phyloP scores from a whole-genome alignment of 106 monocot genomes.

The Dendrobium chrysotoxum region DNA sequence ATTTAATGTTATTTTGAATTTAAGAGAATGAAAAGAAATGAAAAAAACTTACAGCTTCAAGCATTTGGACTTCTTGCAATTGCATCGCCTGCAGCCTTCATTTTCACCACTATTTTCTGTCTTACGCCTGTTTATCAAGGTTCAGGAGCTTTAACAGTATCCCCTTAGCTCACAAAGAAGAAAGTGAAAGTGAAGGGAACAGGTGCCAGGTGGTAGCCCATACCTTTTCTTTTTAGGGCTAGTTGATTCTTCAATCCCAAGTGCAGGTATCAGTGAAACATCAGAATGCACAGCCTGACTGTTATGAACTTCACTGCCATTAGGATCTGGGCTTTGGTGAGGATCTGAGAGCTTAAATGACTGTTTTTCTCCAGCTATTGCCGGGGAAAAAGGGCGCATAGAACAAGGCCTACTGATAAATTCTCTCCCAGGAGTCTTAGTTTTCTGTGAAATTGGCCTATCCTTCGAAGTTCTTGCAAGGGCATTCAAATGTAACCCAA shows the following conservation, averaged over 20 bases:
- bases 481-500: constrained; percentile 93
- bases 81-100: constrained; percentile 81
- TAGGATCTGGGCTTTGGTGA: constrained; percentile 16
- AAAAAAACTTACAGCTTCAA: constrained; percentile 78
- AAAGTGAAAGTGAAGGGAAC: background rate
- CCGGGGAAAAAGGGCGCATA: constrained; percentile 15
- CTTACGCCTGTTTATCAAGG: constrained; percentile 45
- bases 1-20: background rate
- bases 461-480: constrained; percentile 56
- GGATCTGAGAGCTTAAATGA: constrained; percentile 13
- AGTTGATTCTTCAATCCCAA: constrained; percentile 27
- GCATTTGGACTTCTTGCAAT: constrained; percentile 99
- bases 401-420: constrained; percentile 23
- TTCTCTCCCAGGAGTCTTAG: constrained; percentile 24
- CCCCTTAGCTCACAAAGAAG: background rate
- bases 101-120: constrained; percentile 53
- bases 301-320: constrained; percentile 22
- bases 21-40: background rate
- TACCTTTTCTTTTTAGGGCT: constrained; percentile 85
- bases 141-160: background rate
- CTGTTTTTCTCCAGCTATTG: constrained; percentile 17
- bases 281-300: constrained; percentile 29
- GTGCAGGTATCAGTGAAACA: constrained; percentile 16
- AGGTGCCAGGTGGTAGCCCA: background rate
- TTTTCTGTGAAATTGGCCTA: constrained; percentile 30